Conservation (phyloP, 345 rosid species). For the Passiflora organensis region DNA sequence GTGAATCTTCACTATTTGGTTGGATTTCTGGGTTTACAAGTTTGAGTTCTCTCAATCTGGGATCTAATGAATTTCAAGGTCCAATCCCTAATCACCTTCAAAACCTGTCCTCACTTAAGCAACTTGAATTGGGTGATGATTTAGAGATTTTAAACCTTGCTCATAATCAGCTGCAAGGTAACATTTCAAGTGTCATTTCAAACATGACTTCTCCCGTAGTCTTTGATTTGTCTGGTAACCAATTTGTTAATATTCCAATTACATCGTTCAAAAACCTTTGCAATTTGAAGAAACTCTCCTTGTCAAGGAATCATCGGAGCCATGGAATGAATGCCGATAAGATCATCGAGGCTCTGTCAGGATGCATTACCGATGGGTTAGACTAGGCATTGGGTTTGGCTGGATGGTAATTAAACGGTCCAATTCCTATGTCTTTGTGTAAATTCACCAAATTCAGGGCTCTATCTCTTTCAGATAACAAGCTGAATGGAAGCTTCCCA, state of each 20-base stretch:
- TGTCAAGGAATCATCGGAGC: not conserved
- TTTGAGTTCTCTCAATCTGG: slow-evolving; percentile 15
- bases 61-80: too few relatives aligned
- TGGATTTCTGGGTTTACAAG: slow-evolving; percentile 17
- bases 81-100: not conserved
- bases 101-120: not conserved
- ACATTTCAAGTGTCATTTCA: slow-evolving; percentile 7
- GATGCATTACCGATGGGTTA: slow-evolving; percentile 4
- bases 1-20: not conserved
- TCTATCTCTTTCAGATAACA: not conserved
- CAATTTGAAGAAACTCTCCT: not conserved
- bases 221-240: slow-evolving; percentile 2
- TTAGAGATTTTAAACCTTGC: slow-evolving; percentile 13
- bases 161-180: slow-evolving; percentile 5
- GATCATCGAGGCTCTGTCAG: not conserved
- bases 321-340: not conserved
- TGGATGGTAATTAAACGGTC: not conserved
- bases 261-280: slow-evolving; percentile 14
- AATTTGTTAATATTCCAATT: slow-evolving; percentile 4
- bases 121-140: not conserved
- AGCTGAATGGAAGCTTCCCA: not conserved
- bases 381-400: not conserved
- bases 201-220: slow-evolving; percentile 8
- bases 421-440: not conserved
- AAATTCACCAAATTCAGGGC: not conserved